These are phyloP conservation scores for Mycogone perniciosa DNA, from an alignment of 2,329 filamentous ascomycete species.

Conservation along the genomic window DNA sequence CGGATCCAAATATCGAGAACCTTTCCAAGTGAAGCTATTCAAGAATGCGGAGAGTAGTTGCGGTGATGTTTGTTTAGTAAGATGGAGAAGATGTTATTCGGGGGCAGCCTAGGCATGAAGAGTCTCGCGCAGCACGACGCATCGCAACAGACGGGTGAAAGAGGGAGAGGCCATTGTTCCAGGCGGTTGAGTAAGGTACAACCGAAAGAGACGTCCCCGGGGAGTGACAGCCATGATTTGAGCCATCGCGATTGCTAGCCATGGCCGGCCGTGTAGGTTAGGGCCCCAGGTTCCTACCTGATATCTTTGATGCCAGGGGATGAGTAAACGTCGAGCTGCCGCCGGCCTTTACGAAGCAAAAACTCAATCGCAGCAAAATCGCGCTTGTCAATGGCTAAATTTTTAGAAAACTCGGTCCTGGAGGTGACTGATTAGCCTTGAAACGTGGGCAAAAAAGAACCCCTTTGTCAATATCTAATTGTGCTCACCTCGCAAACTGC, in stretches of 20 bases:
- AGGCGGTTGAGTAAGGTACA: not conserved
- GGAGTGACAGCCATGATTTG: not conserved
- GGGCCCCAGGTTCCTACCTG: slow-evolving; percentile 23
- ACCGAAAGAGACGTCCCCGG: not conserved
- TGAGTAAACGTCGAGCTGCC: slow-evolving; percentile 78
- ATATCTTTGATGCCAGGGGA: slow-evolving; percentile 76
- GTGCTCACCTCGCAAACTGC: slow-evolving; percentile 53
- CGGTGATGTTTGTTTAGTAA: slow-evolving; percentile 12
- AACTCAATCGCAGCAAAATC: slow-evolving; percentile 85
- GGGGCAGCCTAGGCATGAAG: slow-evolving; percentile 4
- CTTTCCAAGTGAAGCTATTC: slow-evolving; percentile 20
- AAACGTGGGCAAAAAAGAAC: not conserved
- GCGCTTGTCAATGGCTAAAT: slow-evolving; percentile 64
- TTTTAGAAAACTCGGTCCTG: slow-evolving; percentile 71
- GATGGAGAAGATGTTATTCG: slow-evolving; percentile 10
- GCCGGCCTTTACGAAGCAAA: slow-evolving; percentile 70
- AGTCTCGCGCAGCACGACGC: not conserved
- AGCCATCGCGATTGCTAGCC: not conserved
- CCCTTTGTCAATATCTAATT: not conserved
- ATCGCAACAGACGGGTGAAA: not conserved
- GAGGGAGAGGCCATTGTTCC: not conserved
- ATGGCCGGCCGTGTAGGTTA: too few relatives aligned
- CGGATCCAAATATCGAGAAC: slow-evolving; percentile 5
- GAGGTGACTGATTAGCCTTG: not conserved
- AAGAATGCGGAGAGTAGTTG: slow-evolving; percentile 16